Base-by-base conservation (phyloP, 1,284 basidiomycete species). In the Moesziomyces parantarcticus region DNA sequence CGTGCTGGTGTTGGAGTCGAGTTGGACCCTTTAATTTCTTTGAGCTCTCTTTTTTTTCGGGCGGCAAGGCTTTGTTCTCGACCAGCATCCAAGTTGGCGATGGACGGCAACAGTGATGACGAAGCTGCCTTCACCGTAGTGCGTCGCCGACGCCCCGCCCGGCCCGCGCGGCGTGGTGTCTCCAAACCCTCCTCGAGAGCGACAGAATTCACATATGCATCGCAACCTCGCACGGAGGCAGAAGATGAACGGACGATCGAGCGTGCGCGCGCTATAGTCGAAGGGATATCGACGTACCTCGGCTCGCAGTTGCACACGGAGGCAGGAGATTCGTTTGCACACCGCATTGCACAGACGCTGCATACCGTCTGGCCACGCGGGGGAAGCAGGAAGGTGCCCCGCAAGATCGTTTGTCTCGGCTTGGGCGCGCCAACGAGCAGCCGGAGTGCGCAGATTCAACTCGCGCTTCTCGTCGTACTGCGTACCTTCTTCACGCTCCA, bases 361-460 rank as follows among this genome's bases (percentile, higher is more conserved):
- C 8, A 14, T 5, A 5, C 13, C 23, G 42, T 64, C 4, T 64
- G 61, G 61, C 39, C 60, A n/a, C n/a, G n/a, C n/a, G n/a, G n/a
- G 36, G 20, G 14, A 21, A 39, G 11, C 43, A 18, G 13, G 29
- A 5, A 16, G 13, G 10, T 59, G 1, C 61, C 70, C 0, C 10
- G 16, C 5, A 42, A 42, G 5, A 74, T 74, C 21, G 48, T 73
- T 0, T 67, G 64, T 21, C 25, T 73, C 3, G 70, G 70, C 5
- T 20, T 73, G 2, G 70, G 70, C 2, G 58, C 64, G 2, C 64
- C 60, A 0, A 45, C 47, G 1, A 48, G 32, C 0, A 64, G 57
- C 0, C 45, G 60, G 2, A 47, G 51, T 14, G 65, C 71, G 4
- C 71, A 74, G 40, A 52, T 74, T 7, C 71, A 74, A 34, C 45